Evolutionary conservation across 495 filamentous ascomycete genomes (phyloP).

Genomic region (Talaromyces adpressus): DNA sequence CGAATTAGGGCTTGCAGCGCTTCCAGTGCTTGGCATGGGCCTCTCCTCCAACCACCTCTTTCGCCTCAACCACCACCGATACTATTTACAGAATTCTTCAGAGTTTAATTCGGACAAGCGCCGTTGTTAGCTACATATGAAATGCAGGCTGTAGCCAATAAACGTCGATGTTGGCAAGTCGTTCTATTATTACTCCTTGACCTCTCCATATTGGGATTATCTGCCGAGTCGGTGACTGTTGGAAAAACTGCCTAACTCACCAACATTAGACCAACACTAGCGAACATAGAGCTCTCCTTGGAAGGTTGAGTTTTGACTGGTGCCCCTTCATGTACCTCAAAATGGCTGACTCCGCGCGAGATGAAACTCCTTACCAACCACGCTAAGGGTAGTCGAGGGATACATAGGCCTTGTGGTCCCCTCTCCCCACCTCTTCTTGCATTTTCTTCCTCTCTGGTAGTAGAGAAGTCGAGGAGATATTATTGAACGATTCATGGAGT

Average conservation of each 20-base stretch:
- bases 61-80: background rate
- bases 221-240: background rate
- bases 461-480: background rate
- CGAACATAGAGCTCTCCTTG: background rate
- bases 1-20: conserved; percentile 3
- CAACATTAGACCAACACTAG: background rate
- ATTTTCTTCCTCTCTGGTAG: background rate
- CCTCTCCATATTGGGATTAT: background rate
- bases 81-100: background rate
- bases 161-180: background rate
- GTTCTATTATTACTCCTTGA: conserved; percentile 1
- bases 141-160: background rate
- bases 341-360: conserved; percentile 7
- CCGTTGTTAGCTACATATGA: background rate
- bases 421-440: background rate
- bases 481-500: background rate
- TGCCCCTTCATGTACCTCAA: conserved; percentile 4
- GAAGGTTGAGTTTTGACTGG: background rate
- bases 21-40: background rate
- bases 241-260: background rate
- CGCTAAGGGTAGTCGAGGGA: background rate
- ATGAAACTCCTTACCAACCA: conserved; percentile 2
- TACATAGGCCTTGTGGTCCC: conserved; percentile 3
- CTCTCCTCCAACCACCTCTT: background rate
- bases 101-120: background rate